Conservation (phyloP, 2,329 filamentous ascomycete genomes). For the Ceratocystis alfenasii region DNA sequence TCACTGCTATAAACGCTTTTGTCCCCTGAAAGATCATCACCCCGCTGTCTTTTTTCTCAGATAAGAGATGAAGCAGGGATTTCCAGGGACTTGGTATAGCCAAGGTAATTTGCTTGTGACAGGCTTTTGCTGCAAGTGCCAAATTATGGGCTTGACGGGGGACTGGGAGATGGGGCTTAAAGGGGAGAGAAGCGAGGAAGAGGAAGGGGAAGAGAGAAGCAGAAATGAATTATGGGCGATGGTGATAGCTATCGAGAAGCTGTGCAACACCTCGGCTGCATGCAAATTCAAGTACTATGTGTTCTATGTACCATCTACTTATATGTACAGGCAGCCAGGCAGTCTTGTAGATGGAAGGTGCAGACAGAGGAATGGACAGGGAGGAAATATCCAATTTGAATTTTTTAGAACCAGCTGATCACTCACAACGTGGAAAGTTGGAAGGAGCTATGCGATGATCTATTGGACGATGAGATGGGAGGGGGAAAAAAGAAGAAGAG, state of each 20-base stretch:
- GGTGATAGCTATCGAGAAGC: neutral
- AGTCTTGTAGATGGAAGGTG: neutral
- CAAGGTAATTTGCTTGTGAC: constrained; percentile 15
- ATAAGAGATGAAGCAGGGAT: neutral
- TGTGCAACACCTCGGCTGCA: too few species aligned
- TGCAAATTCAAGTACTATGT: too few species aligned
- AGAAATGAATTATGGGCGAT: neutral
- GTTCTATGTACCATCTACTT: neutral
- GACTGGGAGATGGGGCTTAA: neutral
- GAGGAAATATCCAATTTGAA: neutral
- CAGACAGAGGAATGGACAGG: neutral
- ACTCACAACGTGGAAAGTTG: neutral
- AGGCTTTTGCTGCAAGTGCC: constrained; percentile 20
- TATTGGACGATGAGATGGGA: neutral
- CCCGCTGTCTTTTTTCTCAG: too few species aligned
- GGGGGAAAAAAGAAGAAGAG: neutral
- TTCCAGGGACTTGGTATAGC: constrained; percentile 5
- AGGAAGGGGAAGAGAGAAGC: neutral
- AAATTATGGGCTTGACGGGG: constrained; percentile 17
- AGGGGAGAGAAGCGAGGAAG: neutral
- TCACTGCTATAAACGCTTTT: too few species aligned
- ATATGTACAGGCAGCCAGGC: neutral
- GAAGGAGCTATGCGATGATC: constrained; percentile 5
- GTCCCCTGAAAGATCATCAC: too few species aligned
- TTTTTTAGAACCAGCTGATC: neutral